Percentiles rank a stretch among this genome's conserved stretches.
phyloP scores from a whole-genome alignment of 768 basidiomycete species.

The Xerocomus brunneocitrinus region DNA sequence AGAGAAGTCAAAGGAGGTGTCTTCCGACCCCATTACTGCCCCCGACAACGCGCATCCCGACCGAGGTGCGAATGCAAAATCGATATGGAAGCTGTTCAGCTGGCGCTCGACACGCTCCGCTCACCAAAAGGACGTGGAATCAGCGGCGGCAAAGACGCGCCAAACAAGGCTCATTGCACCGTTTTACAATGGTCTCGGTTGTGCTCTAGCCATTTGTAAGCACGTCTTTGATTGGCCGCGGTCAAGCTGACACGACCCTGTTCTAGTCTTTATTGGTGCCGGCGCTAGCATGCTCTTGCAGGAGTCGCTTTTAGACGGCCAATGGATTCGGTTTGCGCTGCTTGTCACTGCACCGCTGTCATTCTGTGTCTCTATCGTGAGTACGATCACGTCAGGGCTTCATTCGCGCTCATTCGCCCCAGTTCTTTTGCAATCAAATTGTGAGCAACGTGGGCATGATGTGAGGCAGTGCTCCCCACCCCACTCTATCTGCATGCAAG shows the following conservation, averaged over 20 bases:
- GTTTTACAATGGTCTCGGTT: constrained; percentile 65
- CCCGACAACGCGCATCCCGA: neutral
- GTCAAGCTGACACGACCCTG: constrained; percentile 2
- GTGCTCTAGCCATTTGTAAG: constrained; percentile 63
- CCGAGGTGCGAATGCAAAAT: neutral
- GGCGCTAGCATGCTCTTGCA: constrained; percentile 56
- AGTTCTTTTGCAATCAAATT: constrained; percentile 77
- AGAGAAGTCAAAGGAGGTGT: constrained; percentile 38
- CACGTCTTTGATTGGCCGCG: neutral
- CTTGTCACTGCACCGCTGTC: constrained; percentile 64
- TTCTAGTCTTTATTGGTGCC: constrained; percentile 62
- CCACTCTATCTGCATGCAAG: neutral
- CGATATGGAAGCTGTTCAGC: constrained; percentile 28
- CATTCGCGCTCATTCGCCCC: neutral
- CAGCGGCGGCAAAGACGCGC: constrained; percentile 37
- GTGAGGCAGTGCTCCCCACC: constrained; percentile 35
- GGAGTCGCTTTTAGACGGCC: constrained; percentile 65
- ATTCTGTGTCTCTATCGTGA: constrained; percentile 70
- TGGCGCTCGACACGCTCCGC: constrained; percentile 47
- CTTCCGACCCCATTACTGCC: constrained; percentile 14
- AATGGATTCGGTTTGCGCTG: constrained; percentile 61
- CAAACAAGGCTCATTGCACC: constrained; percentile 66
- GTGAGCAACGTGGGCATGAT: constrained; percentile 60
- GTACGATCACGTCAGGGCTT: constrained; percentile 19
- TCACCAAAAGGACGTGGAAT: constrained; percentile 47